Conservation (phyloP, 768 basidiomycete genomes). For the Austroboletus festivus region DNA sequence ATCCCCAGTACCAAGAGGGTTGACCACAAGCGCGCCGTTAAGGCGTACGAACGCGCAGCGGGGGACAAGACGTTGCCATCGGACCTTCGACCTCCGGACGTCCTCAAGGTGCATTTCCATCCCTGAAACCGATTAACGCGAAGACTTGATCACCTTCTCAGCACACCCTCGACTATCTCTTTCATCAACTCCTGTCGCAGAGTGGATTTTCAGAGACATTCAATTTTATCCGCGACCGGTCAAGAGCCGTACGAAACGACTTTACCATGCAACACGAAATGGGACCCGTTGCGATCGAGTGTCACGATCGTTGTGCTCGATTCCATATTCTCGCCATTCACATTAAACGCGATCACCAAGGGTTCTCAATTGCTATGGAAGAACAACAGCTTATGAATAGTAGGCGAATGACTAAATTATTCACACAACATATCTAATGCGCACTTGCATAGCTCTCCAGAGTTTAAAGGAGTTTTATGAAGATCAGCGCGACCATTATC, state of each 20-base stretch:
- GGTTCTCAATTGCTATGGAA: constrained; percentile 68
- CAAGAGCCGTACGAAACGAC: constrained; percentile 86
- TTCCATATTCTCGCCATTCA: constrained; percentile 89
- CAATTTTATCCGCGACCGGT: constrained; percentile 89
- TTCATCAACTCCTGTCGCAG: constrained; percentile 71
- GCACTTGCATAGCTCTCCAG: constrained; percentile 64
- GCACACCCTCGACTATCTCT: constrained; percentile 91
- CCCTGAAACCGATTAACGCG: neutral
- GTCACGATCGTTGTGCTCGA: constrained; percentile 89
- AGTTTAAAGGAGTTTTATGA: constrained; percentile 92
- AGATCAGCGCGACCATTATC: constrained; percentile 65
- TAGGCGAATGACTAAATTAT: constrained; percentile 37
- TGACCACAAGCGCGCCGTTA: constrained; percentile 84
- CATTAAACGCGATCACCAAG: constrained; percentile 49
- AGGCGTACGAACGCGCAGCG: constrained; percentile 91
- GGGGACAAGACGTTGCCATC: constrained; percentile 91
- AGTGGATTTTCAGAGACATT: constrained; percentile 69
- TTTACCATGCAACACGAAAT: constrained; percentile 90
- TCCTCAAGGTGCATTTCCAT: constrained; percentile 64
- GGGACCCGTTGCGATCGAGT: constrained; percentile 76
- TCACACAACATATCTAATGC: neutral
- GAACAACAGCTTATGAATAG: constrained; percentile 91
- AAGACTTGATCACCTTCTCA: constrained; percentile 25
- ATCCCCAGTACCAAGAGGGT: constrained; percentile 82
- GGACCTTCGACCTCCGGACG: constrained; percentile 82